Evolutionary conservation across 2,329 filamentous ascomycete species (phyloP), one percentile per base, ranked within the genome.

Genomic region (Fusarium piperis): DNA sequence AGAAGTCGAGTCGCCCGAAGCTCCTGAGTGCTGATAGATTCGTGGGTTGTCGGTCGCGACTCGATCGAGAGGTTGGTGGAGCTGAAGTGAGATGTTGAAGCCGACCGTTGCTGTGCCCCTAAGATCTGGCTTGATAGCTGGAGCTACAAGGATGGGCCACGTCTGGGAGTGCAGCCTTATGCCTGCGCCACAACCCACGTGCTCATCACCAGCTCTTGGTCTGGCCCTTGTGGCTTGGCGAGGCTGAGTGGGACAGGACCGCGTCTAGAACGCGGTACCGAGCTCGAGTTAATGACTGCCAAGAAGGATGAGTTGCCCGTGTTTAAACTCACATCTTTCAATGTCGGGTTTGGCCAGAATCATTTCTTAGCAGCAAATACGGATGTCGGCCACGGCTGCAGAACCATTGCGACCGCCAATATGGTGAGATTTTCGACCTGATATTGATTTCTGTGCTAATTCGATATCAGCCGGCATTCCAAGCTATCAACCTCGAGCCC

Each of bases 401-500:
- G 51, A 38, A 69, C 57, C 28, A 59, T 59, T 63, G 63, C 61
- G 59, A 70, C 66, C 64, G 68, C 67, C 56, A 75, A 59, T 44
- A 78, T 78, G 76, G 76, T 78, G 61, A 51, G 36, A 26, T 48
- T 1, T 13, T 20, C 9, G 12, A 16, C 12, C 8, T 6, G 2
- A 11, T 5, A 16, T 16, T 7, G 20, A 44, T 39, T 16, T 30
- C 41, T 38, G 8, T 65, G 33, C 74, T 76, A 56, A 76, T 74
- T 51, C 23, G 39, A 56, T 15, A 36, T 46, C 64, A 90, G 88
- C 86, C 88, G 73, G 87, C 90, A 76, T 98, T 97, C 84, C 90
- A 92, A 77, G 94, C 95, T 59, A 91, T 98, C 81, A 99, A 99
- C 80, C 90, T 98, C 82, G 95, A 98, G 82, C 93, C 94, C 11